A percentile compares a stretch with the other conserved stretches of the same genome.
These are phyloP conservation scores for Inga leiocalycina DNA, from an alignment of 306 rosid genomes.

Conservation along the genomic window DNA sequence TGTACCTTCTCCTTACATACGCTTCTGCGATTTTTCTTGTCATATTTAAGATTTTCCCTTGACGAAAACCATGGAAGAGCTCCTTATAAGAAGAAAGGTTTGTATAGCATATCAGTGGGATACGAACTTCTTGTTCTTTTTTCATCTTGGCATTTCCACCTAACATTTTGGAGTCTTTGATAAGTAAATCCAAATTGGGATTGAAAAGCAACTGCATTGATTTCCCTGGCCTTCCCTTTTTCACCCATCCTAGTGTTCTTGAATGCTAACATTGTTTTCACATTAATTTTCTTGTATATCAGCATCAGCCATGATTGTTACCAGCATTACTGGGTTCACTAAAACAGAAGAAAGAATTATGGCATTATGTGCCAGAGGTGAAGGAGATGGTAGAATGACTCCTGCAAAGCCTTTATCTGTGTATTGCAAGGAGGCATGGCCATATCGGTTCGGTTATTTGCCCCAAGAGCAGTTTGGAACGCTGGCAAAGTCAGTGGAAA, in stretches of 20 bases:
- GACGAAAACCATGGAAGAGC: not conserved
- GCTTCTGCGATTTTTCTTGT: not conserved
- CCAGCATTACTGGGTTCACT: not conserved
- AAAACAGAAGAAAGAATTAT: too few species aligned
- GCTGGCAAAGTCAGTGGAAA: constrained; percentile 67
- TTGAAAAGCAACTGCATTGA: not conserved
- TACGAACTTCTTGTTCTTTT: too few species aligned
- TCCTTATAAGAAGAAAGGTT: not conserved
- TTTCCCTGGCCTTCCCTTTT: not conserved
- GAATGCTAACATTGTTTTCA: not conserved
- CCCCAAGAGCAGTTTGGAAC: constrained; percentile 33
- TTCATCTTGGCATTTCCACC: not conserved
- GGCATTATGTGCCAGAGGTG: constrained; percentile 22
- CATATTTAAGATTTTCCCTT: too few species aligned
- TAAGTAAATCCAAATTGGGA: not conserved
- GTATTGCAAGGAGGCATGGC: not conserved
- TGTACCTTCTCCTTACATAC: not conserved
- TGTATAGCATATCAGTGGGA: not conserved
- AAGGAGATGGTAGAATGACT: constrained; percentile 38
- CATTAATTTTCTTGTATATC: not conserved
- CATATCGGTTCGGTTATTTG: too few species aligned
- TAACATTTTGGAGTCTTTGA: not conserved
- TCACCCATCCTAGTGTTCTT: not conserved
- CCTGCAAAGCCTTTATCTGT: constrained; percentile 31
- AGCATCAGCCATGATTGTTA: not conserved